Base-by-base conservation (phyloP, 2,329 filamentous ascomycete genomes). In the Hymenoscyphus linearis region DNA sequence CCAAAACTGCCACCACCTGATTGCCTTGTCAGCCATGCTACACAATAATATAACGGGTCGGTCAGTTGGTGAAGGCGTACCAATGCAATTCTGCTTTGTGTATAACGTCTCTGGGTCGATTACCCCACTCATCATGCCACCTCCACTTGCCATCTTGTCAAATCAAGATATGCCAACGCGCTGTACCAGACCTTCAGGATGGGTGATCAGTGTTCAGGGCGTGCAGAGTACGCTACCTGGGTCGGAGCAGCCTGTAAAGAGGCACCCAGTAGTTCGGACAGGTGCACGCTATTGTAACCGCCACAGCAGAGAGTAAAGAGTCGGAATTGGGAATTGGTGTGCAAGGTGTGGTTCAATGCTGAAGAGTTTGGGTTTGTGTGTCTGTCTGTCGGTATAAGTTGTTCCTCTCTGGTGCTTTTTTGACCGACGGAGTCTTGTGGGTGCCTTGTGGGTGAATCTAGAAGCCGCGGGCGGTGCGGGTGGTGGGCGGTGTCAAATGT, bases 1-100 rank as follows among this genome's bases (percentile, higher is more conserved):
- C 95, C 95, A 78, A 99, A 99, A 76, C 93, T 98, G 64, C 95
- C 95, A 69, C 95, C 95, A 69, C 95, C 93, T 92, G 70, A 25
- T 10, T 61, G 54, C 61, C 60, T 56, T 60, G 66, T 71, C 50
- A 70, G 73, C 71, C 65, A 52, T 65, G 52, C 26, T 62, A 55
- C 36, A 52, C 27, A 26, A 57, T 60, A 50, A 50, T 22, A 25
- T 50, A 25, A 50, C 44, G 9, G 64, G 35, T 52, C 55, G 65
- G 35, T 52, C 55, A 35, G 40, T 57, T 56, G 34, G 62, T 47
- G 36, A 53, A 34, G 40, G 55, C 52, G 69, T 76, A 91, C 88
- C 89, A 76, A 95, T 93, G 78, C 89, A 93, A 73, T 87, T 91
- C 76, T 95, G 90, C 77, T 96, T 97, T 64, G 91, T 96, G 76